phyloP scores from a whole-genome alignment of 805 yeast species.

The Candida cerambycidarum region DNA sequence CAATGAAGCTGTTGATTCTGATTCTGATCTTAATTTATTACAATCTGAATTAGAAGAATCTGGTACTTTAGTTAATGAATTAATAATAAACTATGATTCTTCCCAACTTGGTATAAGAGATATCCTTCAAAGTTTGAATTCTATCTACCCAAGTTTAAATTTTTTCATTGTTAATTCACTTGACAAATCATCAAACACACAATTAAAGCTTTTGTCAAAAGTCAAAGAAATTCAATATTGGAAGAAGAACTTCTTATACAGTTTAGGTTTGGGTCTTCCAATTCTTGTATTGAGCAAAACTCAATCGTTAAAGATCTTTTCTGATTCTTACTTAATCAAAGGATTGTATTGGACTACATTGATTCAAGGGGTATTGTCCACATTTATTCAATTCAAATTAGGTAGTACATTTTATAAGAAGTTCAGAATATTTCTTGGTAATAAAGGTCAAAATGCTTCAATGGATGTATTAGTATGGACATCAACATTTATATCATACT shows the following conservation, averaged over 20 bases:
- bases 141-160: constrained; percentile 53
- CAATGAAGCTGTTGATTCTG: constrained; percentile 8
- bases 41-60: background rate
- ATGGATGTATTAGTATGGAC: constrained; percentile 91
- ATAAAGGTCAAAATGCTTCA: constrained; percentile 59
- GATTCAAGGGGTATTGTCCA: constrained; percentile 55
- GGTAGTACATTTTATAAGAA: constrained; percentile 69
- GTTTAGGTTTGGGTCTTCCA: constrained; percentile 63
- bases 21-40: background rate
- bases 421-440: constrained; percentile 62
- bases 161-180: constrained; percentile 48
- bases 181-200: constrained; percentile 58
- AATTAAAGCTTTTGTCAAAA: constrained; percentile 66
- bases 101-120: constrained; percentile 59
- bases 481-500: constrained; percentile 77
- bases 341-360: constrained; percentile 69
- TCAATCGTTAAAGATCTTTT: constrained; percentile 35
- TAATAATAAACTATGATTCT: constrained; percentile 50
- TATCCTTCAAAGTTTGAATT: constrained; percentile 46
- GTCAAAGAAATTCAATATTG: constrained; percentile 72
- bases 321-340: constrained; percentile 39
- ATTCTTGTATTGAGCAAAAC: constrained; percentile 53
- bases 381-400: constrained; percentile 63
- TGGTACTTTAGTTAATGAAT: constrained; percentile 29
- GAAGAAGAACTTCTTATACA: constrained; percentile 53